These are phyloP conservation scores for Neurospora crassa DNA, from an alignment of 2,329 filamentous ascomycete species.

Conservation along the genomic window DNA sequence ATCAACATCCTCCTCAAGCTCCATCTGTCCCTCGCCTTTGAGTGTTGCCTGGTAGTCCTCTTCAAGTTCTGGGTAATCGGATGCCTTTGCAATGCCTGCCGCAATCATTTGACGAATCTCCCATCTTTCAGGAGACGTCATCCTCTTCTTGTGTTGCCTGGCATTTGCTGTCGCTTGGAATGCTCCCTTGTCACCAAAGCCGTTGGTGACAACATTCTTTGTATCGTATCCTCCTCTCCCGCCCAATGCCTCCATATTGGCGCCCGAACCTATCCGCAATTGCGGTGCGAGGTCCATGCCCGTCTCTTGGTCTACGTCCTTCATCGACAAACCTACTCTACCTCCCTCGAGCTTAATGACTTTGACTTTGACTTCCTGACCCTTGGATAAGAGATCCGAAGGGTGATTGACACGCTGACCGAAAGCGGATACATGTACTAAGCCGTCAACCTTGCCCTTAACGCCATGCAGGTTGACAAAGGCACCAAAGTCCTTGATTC, in stretches of 20 bases:
- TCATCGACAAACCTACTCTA: slow-evolving; percentile 87
- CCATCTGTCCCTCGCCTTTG: slow-evolving; percentile 76
- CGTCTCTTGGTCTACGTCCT: slow-evolving; percentile 86
- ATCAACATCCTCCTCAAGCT: slow-evolving; percentile 92
- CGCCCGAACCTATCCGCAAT: slow-evolving; percentile 71
- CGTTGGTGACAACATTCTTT: slow-evolving; percentile 20
- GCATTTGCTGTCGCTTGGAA: slow-evolving; percentile 51
- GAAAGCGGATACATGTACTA: slow-evolving; percentile 90
- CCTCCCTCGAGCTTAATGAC: slow-evolving; percentile 76
- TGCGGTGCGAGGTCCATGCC: slow-evolving; percentile 77
- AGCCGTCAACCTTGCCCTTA: slow-evolving; percentile 77
- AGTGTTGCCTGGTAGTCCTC: slow-evolving; percentile 87
- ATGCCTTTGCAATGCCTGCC: slow-evolving; percentile 84
- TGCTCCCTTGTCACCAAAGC: slow-evolving; percentile 39
- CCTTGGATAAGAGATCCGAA: slow-evolving; percentile 71
- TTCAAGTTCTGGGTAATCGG: slow-evolving; percentile 89
- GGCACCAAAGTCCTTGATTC: slow-evolving; percentile 88
- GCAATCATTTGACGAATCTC: slow-evolving; percentile 95
- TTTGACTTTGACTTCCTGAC: slow-evolving; percentile 86
- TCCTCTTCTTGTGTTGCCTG: slow-evolving; percentile 68
- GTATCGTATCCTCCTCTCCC: slow-evolving; percentile 23
- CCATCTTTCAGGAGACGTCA: slow-evolving; percentile 96
- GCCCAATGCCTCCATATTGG: slow-evolving; percentile 77
- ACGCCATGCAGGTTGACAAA: slow-evolving; percentile 91
- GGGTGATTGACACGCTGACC: slow-evolving; percentile 86